Conservation (phyloP, 2,329 filamentous ascomycete species). For the Acrodontium crateriforme region DNA sequence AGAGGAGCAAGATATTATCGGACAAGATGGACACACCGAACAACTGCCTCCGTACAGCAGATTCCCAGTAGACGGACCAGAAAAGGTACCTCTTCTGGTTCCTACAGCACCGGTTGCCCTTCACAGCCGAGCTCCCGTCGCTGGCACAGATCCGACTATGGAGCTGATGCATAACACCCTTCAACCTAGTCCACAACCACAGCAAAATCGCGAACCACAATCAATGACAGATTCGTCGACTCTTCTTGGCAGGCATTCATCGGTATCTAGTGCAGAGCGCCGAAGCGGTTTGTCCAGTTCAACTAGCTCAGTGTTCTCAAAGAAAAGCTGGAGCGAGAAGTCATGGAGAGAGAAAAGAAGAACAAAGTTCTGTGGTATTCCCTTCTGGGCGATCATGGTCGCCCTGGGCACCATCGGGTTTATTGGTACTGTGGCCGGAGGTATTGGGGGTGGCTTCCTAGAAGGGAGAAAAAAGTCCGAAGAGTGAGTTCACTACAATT, state of each 20-base stretch:
- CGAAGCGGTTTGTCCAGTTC: neutral
- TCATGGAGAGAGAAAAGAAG: conserved; percentile 26
- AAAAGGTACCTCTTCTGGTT: conserved; percentile 39
- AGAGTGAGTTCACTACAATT: too few species aligned
- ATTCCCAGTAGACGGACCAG: conserved; percentile 57
- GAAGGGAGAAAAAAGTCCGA: conserved; percentile 12
- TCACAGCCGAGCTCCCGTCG: conserved; percentile 20
- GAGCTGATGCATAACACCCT: conserved; percentile 21
- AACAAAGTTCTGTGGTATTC: conserved; percentile 22
- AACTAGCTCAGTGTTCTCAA: conserved; percentile 1
- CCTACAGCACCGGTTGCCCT: conserved; percentile 17
- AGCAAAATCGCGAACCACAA: conserved; percentile 14
- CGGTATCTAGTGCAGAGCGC: conserved; percentile 4
- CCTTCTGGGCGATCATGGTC: conserved; percentile 22
- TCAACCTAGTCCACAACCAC: conserved; percentile 14
- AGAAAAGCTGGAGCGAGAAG: conserved; percentile 24
- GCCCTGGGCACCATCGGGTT: conserved; percentile 16
- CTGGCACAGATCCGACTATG: conserved; percentile 20
- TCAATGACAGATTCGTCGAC: conserved; percentile 23
- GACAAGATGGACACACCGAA: conserved; percentile 77
- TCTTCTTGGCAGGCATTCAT: conserved; percentile 5
- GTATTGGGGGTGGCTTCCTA: conserved; percentile 22
- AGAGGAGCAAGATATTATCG: conserved; percentile 79
- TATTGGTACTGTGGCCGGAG: conserved; percentile 20
- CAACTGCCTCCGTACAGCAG: conserved; percentile 83